phyloP scores from a whole-genome alignment of 345 rosid species.

The Viola odorata region DNA sequence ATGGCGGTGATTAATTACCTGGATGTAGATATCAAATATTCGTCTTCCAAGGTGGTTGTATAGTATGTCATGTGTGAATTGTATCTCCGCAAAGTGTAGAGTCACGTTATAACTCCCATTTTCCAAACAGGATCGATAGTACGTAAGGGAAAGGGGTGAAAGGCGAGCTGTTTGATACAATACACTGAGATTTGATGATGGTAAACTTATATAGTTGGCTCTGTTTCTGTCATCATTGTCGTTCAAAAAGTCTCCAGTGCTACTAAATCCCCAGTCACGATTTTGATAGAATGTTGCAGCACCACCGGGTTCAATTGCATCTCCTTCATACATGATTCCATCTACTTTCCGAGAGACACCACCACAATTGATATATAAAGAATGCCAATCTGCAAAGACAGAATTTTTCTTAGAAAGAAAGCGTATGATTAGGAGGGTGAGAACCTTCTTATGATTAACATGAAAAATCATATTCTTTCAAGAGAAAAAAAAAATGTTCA shows the following conservation, averaged over 20 bases:
- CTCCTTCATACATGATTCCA: slow-evolving; percentile 17
- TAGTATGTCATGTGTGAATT: slow-evolving; percentile 15
- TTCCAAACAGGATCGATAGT: slow-evolving; percentile 20
- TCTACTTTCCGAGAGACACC: slow-evolving; percentile 2
- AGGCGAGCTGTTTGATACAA: slow-evolving; percentile 16
- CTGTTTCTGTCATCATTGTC: slow-evolving; percentile 10
- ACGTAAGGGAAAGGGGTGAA: slow-evolving; percentile 14
- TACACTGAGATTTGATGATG: slow-evolving; percentile 8
- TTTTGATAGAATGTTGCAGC: slow-evolving; percentile 7
- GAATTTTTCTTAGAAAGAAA: no score
- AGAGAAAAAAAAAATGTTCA: neutral
- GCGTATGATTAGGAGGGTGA: no score
- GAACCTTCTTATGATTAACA: no score
- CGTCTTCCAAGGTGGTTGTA: slow-evolving; percentile 24
- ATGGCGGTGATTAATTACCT: slow-evolving; percentile 17
- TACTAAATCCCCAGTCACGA: slow-evolving; percentile 19
- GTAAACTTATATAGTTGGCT: neutral
- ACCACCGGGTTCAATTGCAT: slow-evolving; percentile 5
- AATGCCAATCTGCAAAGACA: slow-evolving; percentile 14
- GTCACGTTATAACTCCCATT: slow-evolving; percentile 20
- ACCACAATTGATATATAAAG: slow-evolving; percentile 16
- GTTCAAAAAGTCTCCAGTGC: slow-evolving; percentile 20
- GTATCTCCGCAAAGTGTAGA: slow-evolving; percentile 30
- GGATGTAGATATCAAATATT: slow-evolving; percentile 24
- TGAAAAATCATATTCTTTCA: neutral